Percentiles rank a stretch among this genome's conserved stretches.
Conservation (phyloP, 352 stramenopile genomes). For the Aphanomyces cochlioides region DNA sequence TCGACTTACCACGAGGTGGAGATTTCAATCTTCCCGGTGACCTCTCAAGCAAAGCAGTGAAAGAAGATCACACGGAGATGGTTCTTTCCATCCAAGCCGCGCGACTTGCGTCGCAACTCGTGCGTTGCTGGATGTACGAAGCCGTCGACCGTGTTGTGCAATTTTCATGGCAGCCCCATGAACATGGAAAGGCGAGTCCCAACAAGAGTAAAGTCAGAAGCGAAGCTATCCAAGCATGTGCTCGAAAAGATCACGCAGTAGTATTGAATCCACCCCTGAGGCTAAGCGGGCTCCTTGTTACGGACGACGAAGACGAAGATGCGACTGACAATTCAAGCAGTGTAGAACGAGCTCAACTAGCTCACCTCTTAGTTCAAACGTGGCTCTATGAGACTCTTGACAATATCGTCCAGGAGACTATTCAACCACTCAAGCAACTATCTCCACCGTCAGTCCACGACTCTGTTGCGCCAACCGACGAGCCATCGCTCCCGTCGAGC, state of each 20-base stretch:
- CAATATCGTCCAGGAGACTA: not conserved
- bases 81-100: not conserved
- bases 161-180: not conserved
- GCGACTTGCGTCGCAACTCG: not conserved
- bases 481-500: too few species aligned
- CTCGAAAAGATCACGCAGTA: too few species aligned
- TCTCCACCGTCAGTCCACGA: too few species aligned
- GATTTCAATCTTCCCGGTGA: not conserved
- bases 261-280: too few species aligned
- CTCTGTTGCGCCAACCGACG: too few species aligned
- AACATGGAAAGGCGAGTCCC: not conserved
- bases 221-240: too few species aligned
- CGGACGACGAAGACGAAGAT: too few species aligned
- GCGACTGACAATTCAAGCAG: too few species aligned
- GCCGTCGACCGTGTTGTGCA: not conserved
- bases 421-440: too few species aligned
- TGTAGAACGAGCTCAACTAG: not conserved
- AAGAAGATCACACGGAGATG: too few species aligned
- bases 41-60: not conserved
- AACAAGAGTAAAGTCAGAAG: too few species aligned
- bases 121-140: slow-evolving; percentile 6
- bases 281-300: too few species aligned
- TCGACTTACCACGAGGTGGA: not conserved
- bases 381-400: slow-evolving; percentile 13
- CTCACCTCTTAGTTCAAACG: slow-evolving; percentile 9